These are phyloP conservation scores for Stagonosporopsis chrysanthemi DNA, from an alignment of 2,329 filamentous ascomycete species.

Conservation along the genomic window DNA sequence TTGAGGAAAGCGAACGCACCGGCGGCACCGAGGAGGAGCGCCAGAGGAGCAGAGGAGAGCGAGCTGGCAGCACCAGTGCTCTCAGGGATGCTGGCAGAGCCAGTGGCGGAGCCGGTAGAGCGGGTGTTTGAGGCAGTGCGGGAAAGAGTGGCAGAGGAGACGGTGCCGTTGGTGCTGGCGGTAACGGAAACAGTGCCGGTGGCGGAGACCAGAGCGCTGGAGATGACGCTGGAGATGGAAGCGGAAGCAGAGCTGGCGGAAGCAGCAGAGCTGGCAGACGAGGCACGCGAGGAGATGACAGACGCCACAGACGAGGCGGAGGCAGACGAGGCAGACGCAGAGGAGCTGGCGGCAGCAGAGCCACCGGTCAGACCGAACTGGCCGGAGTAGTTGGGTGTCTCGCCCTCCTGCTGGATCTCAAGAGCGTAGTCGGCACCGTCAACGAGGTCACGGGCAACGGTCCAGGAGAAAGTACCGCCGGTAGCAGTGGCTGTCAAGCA, in stretches of 20 bases:
- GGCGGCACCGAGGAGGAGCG: conserved; percentile 48
- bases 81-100: conserved; percentile 25
- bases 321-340: conserved; percentile 31
- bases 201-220: conserved; percentile 34
- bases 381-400: conserved; percentile 63
- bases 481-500: conserved; percentile 49
- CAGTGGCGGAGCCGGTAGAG: conserved; percentile 26
- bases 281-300: conserved; percentile 21
- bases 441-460: conserved; percentile 53
- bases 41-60: conserved; percentile 36
- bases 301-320: conserved; percentile 31
- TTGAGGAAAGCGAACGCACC: conserved; percentile 53
- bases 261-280: conserved; percentile 24
- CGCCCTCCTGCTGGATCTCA: conserved; percentile 61
- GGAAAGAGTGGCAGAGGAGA: conserved; percentile 35
- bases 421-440: conserved; percentile 64
- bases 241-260: conserved; percentile 33
- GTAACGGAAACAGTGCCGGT: conserved; percentile 27
- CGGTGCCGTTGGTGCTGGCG: conserved; percentile 37
- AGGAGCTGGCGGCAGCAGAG: conserved; percentile 35
- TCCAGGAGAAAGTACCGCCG: conserved; percentile 61
- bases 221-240: conserved; percentile 39
- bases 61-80: conserved; percentile 46
- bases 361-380: conserved; percentile 53
- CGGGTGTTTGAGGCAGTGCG: conserved; percentile 24